phyloP scores from a whole-genome alignment of 2,329 filamentous ascomycete species.

The Talaromyces verruculosus region DNA sequence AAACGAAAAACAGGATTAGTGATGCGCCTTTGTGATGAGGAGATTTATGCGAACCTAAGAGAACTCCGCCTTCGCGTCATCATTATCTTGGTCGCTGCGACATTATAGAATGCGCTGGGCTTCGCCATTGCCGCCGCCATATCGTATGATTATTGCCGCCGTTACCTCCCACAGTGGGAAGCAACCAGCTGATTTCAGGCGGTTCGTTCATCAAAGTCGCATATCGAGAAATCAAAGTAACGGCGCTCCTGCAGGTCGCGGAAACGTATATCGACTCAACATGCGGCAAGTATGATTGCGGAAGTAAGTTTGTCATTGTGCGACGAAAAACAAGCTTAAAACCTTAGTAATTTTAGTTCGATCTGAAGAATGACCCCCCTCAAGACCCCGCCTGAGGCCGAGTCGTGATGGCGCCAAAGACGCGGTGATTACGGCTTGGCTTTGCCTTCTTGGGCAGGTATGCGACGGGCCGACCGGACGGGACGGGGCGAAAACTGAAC shows the following conservation, averaged over 20 bases:
- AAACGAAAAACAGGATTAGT: not conserved
- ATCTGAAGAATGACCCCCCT: not conserved
- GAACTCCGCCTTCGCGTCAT: not conserved
- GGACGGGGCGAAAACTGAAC: not conserved
- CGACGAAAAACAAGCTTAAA: not conserved
- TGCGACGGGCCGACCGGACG: not conserved
- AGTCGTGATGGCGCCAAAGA: not conserved
- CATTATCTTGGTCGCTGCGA: not conserved
- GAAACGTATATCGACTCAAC: not conserved
- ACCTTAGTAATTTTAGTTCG: not conserved
- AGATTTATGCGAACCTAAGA: not conserved
- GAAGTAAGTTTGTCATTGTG: not conserved
- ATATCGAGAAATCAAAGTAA: not conserved
- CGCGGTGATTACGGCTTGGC: not conserved
- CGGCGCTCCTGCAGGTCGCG: not conserved
- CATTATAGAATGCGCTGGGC: not conserved
- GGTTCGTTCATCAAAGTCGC: not conserved
- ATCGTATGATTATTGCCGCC: not conserved
- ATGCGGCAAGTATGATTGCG: not conserved
- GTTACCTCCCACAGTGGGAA: not conserved
- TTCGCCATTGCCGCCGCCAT: not conserved
- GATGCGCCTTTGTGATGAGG: not conserved
- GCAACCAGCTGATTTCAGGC: not conserved
- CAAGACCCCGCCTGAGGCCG: not conserved
- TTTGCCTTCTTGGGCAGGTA: not conserved